Conservation (phyloP, 306 rosid species). For the Corylus americana region DNA sequence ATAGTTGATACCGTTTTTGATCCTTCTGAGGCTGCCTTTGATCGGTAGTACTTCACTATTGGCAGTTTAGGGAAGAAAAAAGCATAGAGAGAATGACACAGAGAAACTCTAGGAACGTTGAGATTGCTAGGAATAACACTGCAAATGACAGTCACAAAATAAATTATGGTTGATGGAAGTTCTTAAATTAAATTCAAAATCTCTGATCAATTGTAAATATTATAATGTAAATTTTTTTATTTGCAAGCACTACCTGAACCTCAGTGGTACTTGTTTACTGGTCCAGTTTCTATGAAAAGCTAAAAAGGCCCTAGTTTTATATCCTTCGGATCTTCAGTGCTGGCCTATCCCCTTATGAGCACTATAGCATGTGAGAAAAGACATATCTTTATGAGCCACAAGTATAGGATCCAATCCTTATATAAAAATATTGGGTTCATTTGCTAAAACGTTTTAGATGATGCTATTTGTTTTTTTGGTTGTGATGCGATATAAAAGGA, state of each 20-base stretch:
- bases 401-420: too few relatives aligned
- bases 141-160: conserved; percentile 30
- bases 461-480: too few relatives aligned
- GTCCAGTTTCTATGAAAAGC: background rate
- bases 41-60: conserved; percentile 72
- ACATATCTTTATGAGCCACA: background rate
- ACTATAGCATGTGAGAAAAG: background rate
- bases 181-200: background rate
- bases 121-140: conserved; percentile 64
- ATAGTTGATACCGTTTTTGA: conserved; percentile 69
- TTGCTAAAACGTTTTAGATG: too few relatives aligned
- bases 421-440: too few relatives aligned
- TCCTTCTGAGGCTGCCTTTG: conserved; percentile 85
- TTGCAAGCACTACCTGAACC: too few relatives aligned
- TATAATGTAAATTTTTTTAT: background rate
- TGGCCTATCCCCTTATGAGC: background rate
- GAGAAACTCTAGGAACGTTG: conserved; percentile 54
- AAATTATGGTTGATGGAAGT: background rate
- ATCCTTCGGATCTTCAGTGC: background rate
- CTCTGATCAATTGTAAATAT: background rate
- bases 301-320: background rate
- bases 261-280: background rate
- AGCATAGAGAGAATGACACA: conserved; percentile 68
- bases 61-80: conserved; percentile 66
- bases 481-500: too few relatives aligned